A percentile compares a stretch with the other conserved stretches of the same genome.
phyloP scores from a whole-genome alignment of 306 rosid species.

The Cicer pinnatifidum region DNA sequence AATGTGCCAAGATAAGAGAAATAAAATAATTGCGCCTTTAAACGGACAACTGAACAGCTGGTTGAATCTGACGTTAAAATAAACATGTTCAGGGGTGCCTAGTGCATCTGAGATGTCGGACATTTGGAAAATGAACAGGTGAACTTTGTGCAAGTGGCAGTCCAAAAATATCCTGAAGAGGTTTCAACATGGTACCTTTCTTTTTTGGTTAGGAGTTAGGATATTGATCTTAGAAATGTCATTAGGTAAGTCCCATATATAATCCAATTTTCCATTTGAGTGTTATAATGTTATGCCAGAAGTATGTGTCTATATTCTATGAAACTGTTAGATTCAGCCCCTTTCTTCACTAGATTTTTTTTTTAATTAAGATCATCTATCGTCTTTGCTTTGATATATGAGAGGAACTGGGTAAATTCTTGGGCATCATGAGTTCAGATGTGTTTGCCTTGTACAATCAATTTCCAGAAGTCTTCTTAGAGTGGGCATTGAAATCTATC shows the following conservation, averaged over 20 bases:
- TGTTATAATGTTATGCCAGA: not conserved
- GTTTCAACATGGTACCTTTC: slow-evolving; percentile 3
- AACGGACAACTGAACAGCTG: not conserved
- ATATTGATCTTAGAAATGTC: not conserved
- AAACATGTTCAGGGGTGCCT: not conserved
- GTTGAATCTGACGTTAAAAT: slow-evolving; percentile 2
- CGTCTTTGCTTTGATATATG: slow-evolving; percentile 10
- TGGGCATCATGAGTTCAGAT: not conserved
- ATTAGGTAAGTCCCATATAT: slow-evolving; percentile 5
- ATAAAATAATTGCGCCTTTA: not conserved
- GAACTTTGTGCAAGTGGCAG: slow-evolving; percentile 5
- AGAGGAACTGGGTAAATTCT: not conserved
- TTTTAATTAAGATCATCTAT: not conserved
- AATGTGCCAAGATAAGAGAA: slow-evolving; percentile 13
- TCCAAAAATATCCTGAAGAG: not conserved
- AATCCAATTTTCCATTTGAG: not conserved
- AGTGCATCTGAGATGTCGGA: slow-evolving; percentile 17
- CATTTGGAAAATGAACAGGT: slow-evolving; percentile 2
- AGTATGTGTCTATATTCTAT: slow-evolving; percentile 23
- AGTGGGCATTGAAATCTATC: slow-evolving; percentile 16
- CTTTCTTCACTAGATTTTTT: not conserved
- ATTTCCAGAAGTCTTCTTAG: slow-evolving; percentile 30
- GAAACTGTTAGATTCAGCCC: not conserved
- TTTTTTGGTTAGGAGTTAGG: slow-evolving; percentile 24
- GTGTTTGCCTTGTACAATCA: not conserved